phyloP scores from a whole-genome alignment of 441 rosid species.

The Gossypium schwendimanii region DNA sequence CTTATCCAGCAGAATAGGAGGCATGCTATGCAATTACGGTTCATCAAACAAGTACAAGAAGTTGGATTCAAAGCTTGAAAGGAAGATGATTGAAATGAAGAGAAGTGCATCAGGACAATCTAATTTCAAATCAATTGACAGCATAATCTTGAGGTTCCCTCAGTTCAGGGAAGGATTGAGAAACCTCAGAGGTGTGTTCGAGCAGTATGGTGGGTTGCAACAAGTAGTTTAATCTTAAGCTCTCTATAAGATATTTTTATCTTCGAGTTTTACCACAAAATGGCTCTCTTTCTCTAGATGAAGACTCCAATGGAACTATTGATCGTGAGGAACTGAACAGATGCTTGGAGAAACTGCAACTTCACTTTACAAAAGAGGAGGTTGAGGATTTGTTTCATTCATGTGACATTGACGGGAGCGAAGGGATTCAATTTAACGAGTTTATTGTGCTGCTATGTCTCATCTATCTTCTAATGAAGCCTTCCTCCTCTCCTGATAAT shows the following conservation, averaged over 20 bases:
- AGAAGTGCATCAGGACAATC: conserved; percentile 34
- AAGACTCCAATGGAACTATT: conserved; percentile 55
- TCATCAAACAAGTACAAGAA: conserved; percentile 43
- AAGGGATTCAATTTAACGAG: conserved; percentile 74
- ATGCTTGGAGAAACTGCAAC: conserved; percentile 50
- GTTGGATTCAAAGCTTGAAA: conserved; percentile 59
- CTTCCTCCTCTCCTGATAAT: no score
- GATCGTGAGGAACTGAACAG: conserved; percentile 54
- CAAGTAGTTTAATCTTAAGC: conserved; percentile 1
- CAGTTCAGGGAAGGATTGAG: conserved; percentile 50
- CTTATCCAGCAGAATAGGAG: conserved; percentile 33
- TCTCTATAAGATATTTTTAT: background rate
- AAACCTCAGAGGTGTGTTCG: conserved; percentile 52
- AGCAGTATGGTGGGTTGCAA: conserved; percentile 47
- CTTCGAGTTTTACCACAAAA: background rate
- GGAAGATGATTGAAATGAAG: conserved; percentile 57
- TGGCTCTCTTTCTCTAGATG: conserved; percentile 35
- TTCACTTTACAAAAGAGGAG: conserved; percentile 49
- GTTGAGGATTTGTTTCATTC: conserved; percentile 60
- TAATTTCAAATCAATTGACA: conserved; percentile 50
- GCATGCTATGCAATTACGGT: conserved; percentile 38
- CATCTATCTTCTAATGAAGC: conserved; percentile 49
- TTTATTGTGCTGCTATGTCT: conserved; percentile 71
- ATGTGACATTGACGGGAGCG: conserved; percentile 68
- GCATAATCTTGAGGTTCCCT: conserved; percentile 64